Conservation (phyloP, 1,284 basidiomycete genomes). For the Moesziomyces parantarcticus region DNA sequence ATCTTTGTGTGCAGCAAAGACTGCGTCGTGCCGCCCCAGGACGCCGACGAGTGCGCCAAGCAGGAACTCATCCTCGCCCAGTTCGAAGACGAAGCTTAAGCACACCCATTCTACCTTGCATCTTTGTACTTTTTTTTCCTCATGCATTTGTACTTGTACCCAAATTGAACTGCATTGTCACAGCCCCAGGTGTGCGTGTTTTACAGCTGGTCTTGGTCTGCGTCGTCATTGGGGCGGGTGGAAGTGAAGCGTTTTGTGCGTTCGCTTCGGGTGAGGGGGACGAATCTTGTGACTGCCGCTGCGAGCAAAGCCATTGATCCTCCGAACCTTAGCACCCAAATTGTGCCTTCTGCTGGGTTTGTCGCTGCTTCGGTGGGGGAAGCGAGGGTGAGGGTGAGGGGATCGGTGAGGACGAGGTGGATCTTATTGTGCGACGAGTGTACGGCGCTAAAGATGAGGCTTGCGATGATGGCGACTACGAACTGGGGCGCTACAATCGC, state of each 20-base stretch:
- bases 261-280: constrained; percentile 57
- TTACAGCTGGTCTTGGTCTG: too few relatives aligned
- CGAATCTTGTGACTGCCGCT: constrained; percentile 45
- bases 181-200: not conserved
- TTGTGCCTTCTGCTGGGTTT: constrained; percentile 71
- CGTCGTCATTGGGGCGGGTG: not conserved
- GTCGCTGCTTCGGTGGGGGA: not conserved
- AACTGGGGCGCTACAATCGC: constrained; percentile 70
- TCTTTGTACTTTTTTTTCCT: not conserved
- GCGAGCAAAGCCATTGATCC: constrained; percentile 72
- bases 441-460: constrained; percentile 79
- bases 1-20: constrained; percentile 62
- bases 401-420: constrained; percentile 24
- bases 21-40: constrained; percentile 28
- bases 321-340: constrained; percentile 92
- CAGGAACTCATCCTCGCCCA: constrained; percentile 56
- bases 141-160: not conserved
- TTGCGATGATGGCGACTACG: constrained; percentile 83
- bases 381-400: not conserved
- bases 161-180: not conserved
- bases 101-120: not conserved
- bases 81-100: constrained; percentile 53
- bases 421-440: constrained; percentile 3
- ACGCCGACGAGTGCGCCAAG: constrained; percentile 46
- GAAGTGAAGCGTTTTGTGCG: constrained; percentile 8